Base-by-base conservation (phyloP, 345 rosid species). In the Moricandia arvensis region DNA sequence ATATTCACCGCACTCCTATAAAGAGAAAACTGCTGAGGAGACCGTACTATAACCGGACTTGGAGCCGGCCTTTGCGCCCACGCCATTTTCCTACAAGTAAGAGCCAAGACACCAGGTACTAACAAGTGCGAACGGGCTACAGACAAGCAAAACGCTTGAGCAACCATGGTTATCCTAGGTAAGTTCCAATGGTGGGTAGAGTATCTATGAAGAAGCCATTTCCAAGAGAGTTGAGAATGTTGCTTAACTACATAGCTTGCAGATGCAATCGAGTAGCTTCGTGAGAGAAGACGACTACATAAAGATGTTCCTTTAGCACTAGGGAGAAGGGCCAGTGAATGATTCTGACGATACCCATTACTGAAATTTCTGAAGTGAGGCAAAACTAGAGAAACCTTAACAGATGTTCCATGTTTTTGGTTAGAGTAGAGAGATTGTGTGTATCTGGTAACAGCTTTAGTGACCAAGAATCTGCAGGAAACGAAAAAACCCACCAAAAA, bases 131-230 rank as follows among this genome's bases (percentile, higher is more conserved):
- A 86, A 45, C 89, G 91, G 1, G 88, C 82, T 82, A 93, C 67
- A 34, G 96, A 91, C 79, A 91, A 86, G 80, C 86, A 82, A 15
- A 90, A 82, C 0, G 93, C 98, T 81, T 91, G 96, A 69, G 97
- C 93, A 34, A 88, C 70, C 78, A 70, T 89, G 75, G 80, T 82
- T 53, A 91, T 34, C 13, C 51, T 75, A 18, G 87, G 85, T 34
- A 83, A 82, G 54, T 72, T 65, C 55, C 29, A 75, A 10, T 72
- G 71, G 51, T 73, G 35, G 8, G 72, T 55, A 86, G 71, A 82
- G 61, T 82, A 83, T 66, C 81, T 86, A 16, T 30, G 45, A 41
- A 79, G 79, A 35, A 91, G 80, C 80, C 79, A 86, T 80, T 77
- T 84, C 96, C 90, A 95, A 76, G 89, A 83, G 73, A 78, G 75